Percentiles rank a stretch among this genome's conserved stretches.
phyloP scores from a whole-genome alignment of 1,139 yeast species.

The Sugiyamaella pinicola region DNA sequence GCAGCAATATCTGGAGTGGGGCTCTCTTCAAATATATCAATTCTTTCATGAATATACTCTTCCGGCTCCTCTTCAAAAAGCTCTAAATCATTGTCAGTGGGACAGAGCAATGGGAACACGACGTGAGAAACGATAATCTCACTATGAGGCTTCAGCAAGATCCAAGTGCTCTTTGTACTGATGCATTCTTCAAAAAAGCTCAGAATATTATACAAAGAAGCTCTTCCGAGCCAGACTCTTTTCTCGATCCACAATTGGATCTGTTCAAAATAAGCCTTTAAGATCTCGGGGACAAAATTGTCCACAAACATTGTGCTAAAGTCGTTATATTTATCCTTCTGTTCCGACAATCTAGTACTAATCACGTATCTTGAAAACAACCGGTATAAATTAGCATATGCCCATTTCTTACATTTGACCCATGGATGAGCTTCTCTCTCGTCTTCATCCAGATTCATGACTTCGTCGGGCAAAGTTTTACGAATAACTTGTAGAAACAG shows the following conservation, averaged over 20 bases:
- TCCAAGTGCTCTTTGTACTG: conserved; percentile 70
- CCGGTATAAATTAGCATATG: conserved; percentile 75
- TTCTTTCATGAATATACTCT: conserved; percentile 79
- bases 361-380: conserved; percentile 76
- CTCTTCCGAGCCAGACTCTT: conserved; percentile 67
- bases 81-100: conserved; percentile 69
- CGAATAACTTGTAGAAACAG: conserved; percentile 72
- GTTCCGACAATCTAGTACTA: conserved; percentile 38
- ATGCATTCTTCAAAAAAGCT: conserved; percentile 73
- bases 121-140: conserved; percentile 68
- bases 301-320: conserved; percentile 41
- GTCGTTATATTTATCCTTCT: conserved; percentile 37
- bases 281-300: conserved; percentile 72
- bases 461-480: conserved; percentile 56
- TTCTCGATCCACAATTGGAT: conserved; percentile 73
- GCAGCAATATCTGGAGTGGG: conserved; percentile 83
- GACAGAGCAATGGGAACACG: conserved; percentile 76
- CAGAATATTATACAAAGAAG: conserved; percentile 66
- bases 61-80: conserved; percentile 86
- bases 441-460: conserved; percentile 50
- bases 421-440: conserved; percentile 55
- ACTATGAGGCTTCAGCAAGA: conserved; percentile 67
- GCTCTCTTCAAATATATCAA: conserved; percentile 73
- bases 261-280: conserved; percentile 63
- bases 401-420: conserved; percentile 89